Base-by-base conservation (phyloP, 176 grass and related monocot genomes). In the Oryza brachyantha region DNA sequence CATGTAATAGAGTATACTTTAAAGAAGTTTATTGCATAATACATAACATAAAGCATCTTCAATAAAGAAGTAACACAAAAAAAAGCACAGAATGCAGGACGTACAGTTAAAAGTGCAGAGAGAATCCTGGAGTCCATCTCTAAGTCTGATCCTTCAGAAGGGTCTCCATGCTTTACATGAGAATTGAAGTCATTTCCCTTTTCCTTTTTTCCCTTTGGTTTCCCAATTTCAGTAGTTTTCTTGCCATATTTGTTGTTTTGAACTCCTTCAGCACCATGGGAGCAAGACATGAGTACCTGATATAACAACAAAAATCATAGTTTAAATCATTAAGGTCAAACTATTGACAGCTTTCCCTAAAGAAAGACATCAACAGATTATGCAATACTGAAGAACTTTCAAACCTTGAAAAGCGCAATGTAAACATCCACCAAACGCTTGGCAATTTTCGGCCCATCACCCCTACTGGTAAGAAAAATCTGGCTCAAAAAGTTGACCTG, bases 401-500 rank as follows among this genome's bases (percentile, higher is more conserved):
- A 58, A 79, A 94, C 95, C 95, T 97, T 97, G 83, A 97, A 97
- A 71, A 97, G 83, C 12, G 82, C 95, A 80, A 97, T 90, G 78
- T 97, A 97, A 79, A 94, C 89, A 88, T 97, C 95, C 73, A 94
- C 77, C 70, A 93, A 76, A 25, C 91, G 91, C 68, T 93, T 97
- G 64, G 95, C 95, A 54, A 97, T 86, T 90, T 92, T 94, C 50
- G 91, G 83, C 17, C 95, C 95, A 84, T 94, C 89, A n/a, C 91
- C 89, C 71, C 76, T 97, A 74, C 80, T 86, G 34, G 79, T 83
- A 75, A 92, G 89, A 64, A 88, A 78, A 79, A 97, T 92, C 74
- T 97, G 95, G 73, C 88, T 97, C 73, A 97, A 84, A 83, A 94
- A 97, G 82, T 94, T 97, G 69, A 97, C 91, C 95, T 97, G 84